Evolutionary conservation across 2,329 filamentous ascomycete genomes (phyloP), one percentile per base, ranked within the genome.

Genomic region (Pseudovirgaria hyperparasitica): DNA sequence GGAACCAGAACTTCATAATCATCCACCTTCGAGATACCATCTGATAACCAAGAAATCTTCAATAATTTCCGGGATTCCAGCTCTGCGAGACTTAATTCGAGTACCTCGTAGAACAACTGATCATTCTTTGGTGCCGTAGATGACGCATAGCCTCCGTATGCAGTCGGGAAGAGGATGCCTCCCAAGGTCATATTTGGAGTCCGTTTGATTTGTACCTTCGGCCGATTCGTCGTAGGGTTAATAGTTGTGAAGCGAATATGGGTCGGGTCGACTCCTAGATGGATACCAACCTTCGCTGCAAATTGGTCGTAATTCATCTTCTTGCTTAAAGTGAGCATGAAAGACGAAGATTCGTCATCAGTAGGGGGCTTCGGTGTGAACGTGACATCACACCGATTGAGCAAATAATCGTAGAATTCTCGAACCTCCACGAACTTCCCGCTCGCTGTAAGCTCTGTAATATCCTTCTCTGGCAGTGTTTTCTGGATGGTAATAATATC

Each of bases 401-500:
- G 64, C 3, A 98, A 67, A 51, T 92, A 93, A 45, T 98, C 90
- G 52, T 98, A 98, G 54, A 85, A 96, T 26, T 82, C 72, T 33
- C 76, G 73, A 2, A 84, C 82, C 45, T 92, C 82, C 9, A 54
- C 54, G 37, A 68, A 72, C 5, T 63, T 51, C 17, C 62, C 66
- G 4, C 43, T 28, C 5, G 46, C 42, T 3, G 39, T 40, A 13
- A 55, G 39, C 20, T 48, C 48, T 7, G 33, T 37, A 5, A 27
- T 28, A 41, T 65, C 60, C 32, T 63, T 63, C 12, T 68, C 64
- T 15, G 52, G 54, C 19, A 70, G 57, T 15, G 67, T 60, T 33
- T 72, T 71, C 51, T 98, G 90, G 58, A 96, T 94, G 48, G 86
- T 93, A 30, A 98, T 74, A 40, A 98, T 92, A 47, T 98, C 90